Conservation (phyloP, 495 filamentous ascomycete species). For the Thermothielavioides terrestris region DNA sequence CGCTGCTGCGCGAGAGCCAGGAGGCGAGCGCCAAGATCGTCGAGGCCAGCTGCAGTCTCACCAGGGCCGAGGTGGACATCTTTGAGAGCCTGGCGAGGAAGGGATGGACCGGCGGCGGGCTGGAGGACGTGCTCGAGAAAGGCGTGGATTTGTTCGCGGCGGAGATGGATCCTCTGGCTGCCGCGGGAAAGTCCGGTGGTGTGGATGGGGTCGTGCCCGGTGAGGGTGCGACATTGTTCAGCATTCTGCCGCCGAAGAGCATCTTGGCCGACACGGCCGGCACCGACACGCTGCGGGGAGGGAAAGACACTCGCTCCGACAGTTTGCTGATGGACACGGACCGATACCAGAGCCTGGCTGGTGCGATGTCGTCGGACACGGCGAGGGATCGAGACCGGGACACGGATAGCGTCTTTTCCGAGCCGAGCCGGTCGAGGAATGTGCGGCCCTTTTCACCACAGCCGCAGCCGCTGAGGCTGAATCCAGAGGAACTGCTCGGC, state of each 20-base stretch:
- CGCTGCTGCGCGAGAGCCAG: constrained; percentile 47
- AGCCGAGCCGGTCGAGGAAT: constrained; percentile 39
- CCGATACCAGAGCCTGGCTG: constrained; percentile 44
- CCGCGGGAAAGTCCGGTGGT: constrained; percentile 7
- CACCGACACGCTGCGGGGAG: constrained; percentile 21
- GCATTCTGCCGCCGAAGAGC: constrained; percentile 47
- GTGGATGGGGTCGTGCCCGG: constrained; percentile 15
- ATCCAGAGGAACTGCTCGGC: constrained; percentile 32
- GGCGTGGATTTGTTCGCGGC: constrained; percentile 53
- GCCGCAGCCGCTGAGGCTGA: constrained; percentile 31
- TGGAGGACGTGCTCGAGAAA: constrained; percentile 53
- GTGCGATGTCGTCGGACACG: constrained; percentile 21
- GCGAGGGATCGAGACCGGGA: constrained; percentile 23
- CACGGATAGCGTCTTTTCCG: constrained; percentile 43
- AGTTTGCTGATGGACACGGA: constrained; percentile 38
- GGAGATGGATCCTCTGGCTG: constrained; percentile 28
- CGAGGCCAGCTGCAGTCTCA: constrained; percentile 51
- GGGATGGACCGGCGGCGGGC: constrained; percentile 54
- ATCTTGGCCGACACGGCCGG: constrained; percentile 40
- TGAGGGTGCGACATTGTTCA: constrained; percentile 45
- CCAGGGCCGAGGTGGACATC: constrained; percentile 57
- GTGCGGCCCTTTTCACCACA: constrained; percentile 48
- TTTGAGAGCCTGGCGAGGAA: constrained; percentile 56
- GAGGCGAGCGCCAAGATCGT: constrained; percentile 49
- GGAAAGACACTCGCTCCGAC: constrained; percentile 31